Evolutionary conservation across 2,329 filamentous ascomycete genomes (phyloP), one percentile per base, ranked within the genome.

Genomic region (Curvularia verruculosa): DNA sequence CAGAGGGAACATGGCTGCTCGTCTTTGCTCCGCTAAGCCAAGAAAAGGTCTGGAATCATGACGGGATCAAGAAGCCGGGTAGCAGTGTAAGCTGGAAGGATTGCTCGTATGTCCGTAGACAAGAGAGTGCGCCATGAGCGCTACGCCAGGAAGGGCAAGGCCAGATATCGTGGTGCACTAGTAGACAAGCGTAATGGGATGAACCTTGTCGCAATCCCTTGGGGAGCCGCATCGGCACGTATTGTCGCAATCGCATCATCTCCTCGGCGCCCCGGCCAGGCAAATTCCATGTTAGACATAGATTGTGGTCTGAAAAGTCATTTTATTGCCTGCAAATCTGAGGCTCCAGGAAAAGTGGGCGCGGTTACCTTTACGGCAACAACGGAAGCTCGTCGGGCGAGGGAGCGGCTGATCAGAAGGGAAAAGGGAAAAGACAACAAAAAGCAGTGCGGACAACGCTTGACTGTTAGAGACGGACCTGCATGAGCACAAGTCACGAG

Each of bases 401-500:
- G 15, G 15, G 34, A 36, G 34, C 15, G 15, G 34, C 34, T 5
- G 34, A 18, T n/a, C 5, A 47, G 28, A 46, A 10, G 45, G n/a
- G n/a, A n/a, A 36, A 19, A 34, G 31, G 28, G 18, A 31, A 36
- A 47, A 29, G 28, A 19, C 29, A 23, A 34, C n/a, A 10, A 9
- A 34, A 45, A n/a, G 26, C 13, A 21, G 9, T 4, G 26, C n/a
- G 34, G n/a, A 24, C 21, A 13, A 37, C 31, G 34, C 21, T 37
- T 37, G 34, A 26, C 46, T n/a, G 13, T 26, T 49, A 10, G 34
- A 48, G 45, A 48, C 13, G 29, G 19, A 18, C 46, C 15, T 49
- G 46, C 46, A 49, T 49, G 46, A 49, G 34, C 24, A 26, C 31
- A 49, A 31, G 46, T 49, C 46, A 49, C 31, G n/a, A 36, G 9